Evolutionary conservation across 1,284 basidiomycete species (phyloP), one percentile per base, ranked within the genome.

Genomic region (Tilletia walkeri): DNA sequence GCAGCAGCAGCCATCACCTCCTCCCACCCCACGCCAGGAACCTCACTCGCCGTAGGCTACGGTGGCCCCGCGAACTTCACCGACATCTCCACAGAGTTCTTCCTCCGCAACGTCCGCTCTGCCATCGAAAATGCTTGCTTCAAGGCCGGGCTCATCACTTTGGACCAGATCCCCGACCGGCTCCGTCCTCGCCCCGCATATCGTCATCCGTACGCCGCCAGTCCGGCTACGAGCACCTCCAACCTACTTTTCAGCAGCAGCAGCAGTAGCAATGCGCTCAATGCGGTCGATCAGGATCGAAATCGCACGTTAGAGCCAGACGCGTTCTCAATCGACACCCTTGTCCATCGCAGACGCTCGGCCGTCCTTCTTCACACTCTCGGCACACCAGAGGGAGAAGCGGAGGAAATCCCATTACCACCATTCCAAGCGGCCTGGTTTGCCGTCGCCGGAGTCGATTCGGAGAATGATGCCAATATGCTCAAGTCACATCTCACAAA

Each of bases 391-490:
- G 53, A 18, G 10, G 53, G 14, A 18, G 56, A 61, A 1, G 56
- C 34, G 14, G 36, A 30, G 14, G 56, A 61, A 34, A 61, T 61
- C 36, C 56, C 45, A 5, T 45, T 38, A 41, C 59, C 66, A 4
- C 14, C 36, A 18, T 67, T 72, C 30, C 47, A 67, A 47, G 74
- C 73, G 20, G 75, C 75, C n/a, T 79, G 78, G 78, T 68, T 79
- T 61, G 78, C 77, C 65, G 67, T 78, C 9, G 78, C 78, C 7
- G 76, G 77, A 6, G 72, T 78, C n/a, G 71, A 74, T 39, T 66
- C 50, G 2, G 68, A 70, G 2, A 36, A 4, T 1, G 72, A 75
- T 5, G 76, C 70, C 0, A 41, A 30, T 4, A 69, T 53, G 18
- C 73, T 76, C 4, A 61, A 66, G 18, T 67, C 69, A 4, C 67